Percentiles rank a stretch among this genome's conserved stretches.
phyloP scores from a whole-genome alignment of 345 rosid genomes.

The Rhizophora mangle region DNA sequence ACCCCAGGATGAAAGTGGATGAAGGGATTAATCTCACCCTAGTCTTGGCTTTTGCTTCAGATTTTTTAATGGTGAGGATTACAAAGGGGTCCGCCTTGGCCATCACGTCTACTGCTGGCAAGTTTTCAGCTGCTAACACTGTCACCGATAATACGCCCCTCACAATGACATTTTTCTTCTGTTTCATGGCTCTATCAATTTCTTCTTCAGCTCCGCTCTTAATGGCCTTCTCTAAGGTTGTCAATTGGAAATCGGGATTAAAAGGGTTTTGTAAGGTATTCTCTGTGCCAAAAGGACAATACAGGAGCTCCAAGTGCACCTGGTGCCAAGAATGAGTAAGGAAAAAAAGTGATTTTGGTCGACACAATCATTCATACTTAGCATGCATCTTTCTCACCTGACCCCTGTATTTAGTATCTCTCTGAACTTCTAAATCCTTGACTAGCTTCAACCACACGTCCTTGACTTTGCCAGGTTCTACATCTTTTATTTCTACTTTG shows the following conservation, averaged over 20 bases:
- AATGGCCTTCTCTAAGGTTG: conserved; percentile 73
- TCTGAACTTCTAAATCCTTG: conserved; percentile 77
- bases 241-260: conserved; percentile 47
- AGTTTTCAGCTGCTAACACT: conserved; percentile 65
- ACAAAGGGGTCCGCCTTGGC: conserved; percentile 88
- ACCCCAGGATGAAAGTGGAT: background rate
- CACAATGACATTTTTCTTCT: conserved; percentile 60
- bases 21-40: conserved; percentile 44
- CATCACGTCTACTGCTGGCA: conserved; percentile 68
- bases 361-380: background rate
- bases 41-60: conserved; percentile 59
- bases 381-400: conserved; percentile 41
- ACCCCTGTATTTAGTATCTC: conserved; percentile 84
- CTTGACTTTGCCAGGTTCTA: conserved; percentile 84
- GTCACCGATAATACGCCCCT: conserved; percentile 83
- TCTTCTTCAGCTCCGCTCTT: conserved; percentile 36
- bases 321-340: conserved; percentile 17
- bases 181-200: conserved; percentile 7
- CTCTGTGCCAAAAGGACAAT: conserved; percentile 61
- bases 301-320: conserved; percentile 87
- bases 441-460: conserved; percentile 76
- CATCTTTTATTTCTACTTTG: conserved; percentile 47
- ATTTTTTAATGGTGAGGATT: conserved; percentile 68
- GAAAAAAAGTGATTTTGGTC: background rate
- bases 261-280: conserved; percentile 53